Evolutionary conservation across 2,329 filamentous ascomycete genomes (phyloP), one percentile per base, ranked within the genome.

Genomic region (Alternaria arbusti): DNA sequence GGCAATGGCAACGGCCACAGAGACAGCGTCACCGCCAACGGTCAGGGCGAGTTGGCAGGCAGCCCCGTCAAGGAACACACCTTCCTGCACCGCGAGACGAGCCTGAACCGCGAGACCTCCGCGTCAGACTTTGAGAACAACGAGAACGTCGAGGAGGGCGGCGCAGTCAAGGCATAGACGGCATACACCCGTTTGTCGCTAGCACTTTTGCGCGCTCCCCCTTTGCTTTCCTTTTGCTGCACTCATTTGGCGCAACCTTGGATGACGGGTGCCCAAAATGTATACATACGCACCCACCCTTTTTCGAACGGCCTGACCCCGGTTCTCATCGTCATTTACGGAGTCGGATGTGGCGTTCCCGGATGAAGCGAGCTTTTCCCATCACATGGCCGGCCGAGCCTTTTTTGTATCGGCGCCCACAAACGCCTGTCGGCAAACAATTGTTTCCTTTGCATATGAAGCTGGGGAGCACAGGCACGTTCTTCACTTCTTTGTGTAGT

Each of bases 11-110:
- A 66, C 62, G 63, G 52, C 74, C 73, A 66, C 26, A 57, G 63
- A 30, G 61, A n/a, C 70, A 74, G n/a, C 30, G 76, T 74, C 69
- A 72, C 71, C 69, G 72, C 71, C 51, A 79, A 65, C 61, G 64
- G 54, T 70, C 74, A 83, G 74, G 75, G 59, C 23, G 63, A 83
- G 82, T 70, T 82, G 75, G 72, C 89, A 66, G 90, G 91, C 67
- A 96, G 92, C 79, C 94, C 95, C 2, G 88, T 96, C 73, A 97
- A 97, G 84, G 95, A 97, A 84, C 90, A 89, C 80, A 96, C 91
- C 83, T 93, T 93, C 79, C 84, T 97, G 77, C 89, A 97, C 79
- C 88, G 92, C 72, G 92, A 94, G 82, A 93, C 92, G 8, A 97
- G 90, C 79, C 87, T 87, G 40, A 86, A 88, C 67, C 88, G 92